Evolutionary conservation across 176 grass and related monocot genomes (phyloP).

Genomic region (Hordeum marinum): DNA sequence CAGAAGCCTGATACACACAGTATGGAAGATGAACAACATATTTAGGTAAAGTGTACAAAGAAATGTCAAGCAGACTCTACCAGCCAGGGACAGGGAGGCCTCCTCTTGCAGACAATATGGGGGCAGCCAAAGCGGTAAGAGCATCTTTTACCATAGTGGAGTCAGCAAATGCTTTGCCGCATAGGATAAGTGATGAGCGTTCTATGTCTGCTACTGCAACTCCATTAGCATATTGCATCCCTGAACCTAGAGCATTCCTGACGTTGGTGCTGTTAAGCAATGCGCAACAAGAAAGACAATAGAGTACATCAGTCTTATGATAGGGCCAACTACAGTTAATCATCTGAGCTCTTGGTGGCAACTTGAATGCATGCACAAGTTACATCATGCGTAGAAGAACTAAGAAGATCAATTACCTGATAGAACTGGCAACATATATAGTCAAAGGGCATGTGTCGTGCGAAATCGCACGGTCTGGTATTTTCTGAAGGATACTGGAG

Average conservation of each 20-base stretch:
- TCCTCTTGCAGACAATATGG: constrained; percentile 72
- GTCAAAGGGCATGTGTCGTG: constrained; percentile 86
- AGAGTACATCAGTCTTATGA: neutral
- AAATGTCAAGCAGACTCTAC: constrained; percentile 31
- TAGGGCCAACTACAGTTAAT: neutral
- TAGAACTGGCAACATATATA: constrained; percentile 82
- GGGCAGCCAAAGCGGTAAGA: constrained; percentile 69
- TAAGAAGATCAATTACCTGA: constrained; percentile 55
- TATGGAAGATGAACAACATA: constrained; percentile 9
- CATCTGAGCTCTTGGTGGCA: neutral
- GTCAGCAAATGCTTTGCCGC: constrained; percentile 83
- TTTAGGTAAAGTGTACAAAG: neutral
- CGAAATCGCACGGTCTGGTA: constrained; percentile 66
- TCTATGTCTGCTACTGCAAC: constrained; percentile 76
- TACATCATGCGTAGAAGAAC: neutral
- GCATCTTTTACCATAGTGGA: constrained; percentile 52
- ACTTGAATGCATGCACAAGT: constrained; percentile 6
- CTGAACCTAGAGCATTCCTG: constrained; percentile 52
- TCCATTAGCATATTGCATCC: constrained; percentile 50
- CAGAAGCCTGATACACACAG: constrained; percentile 58
- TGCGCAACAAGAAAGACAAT: constrained; percentile 4
- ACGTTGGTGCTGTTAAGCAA: constrained; percentile 58
- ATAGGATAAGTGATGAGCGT: constrained; percentile 70
- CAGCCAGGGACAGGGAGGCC: constrained; percentile 65
- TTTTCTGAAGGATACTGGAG: constrained; percentile 61